Percentiles rank a stretch among this genome's conserved stretches.
Conservation (phyloP, 2,329 filamentous ascomycete genomes). For the Sordariomycetes sp. region DNA sequence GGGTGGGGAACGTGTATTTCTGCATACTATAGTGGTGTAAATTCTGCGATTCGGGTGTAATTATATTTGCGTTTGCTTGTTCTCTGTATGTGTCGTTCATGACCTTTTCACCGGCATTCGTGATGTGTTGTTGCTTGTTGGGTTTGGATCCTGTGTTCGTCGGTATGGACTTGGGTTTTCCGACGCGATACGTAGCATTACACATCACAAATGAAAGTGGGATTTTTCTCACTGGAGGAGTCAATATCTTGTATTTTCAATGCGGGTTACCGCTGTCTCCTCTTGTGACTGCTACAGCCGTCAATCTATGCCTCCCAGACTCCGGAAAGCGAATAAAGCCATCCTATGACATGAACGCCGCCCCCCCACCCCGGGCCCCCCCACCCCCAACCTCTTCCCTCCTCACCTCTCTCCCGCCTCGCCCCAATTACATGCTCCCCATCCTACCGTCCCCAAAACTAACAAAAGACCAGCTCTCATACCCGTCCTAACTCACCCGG, state of each 20-base stretch:
- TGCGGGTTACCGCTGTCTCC: neutral
- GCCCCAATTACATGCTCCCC: slow-evolving; percentile 4
- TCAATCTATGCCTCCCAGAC: neutral
- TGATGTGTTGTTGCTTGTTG: too few relatives aligned
- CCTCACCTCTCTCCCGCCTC: neutral
- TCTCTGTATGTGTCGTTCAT: too few relatives aligned
- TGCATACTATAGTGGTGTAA: neutral
- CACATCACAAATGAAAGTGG: too few relatives aligned
- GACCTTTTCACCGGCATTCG: too few relatives aligned
- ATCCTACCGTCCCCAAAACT: neutral
- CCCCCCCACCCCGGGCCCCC: too few relatives aligned
- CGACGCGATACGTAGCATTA: too few relatives aligned
- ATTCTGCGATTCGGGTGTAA: neutral
- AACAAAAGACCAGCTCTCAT: neutral
- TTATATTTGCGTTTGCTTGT: too few relatives aligned
- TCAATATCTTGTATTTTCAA: neutral
- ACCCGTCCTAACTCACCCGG: neutral
- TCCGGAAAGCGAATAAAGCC: slow-evolving; percentile 1
- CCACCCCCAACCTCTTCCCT: too few relatives aligned
- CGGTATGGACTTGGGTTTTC: too few relatives aligned
- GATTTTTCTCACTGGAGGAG: too few relatives aligned
- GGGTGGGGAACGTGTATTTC: neutral
- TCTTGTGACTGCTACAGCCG: neutral
- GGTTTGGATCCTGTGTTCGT: too few relatives aligned
- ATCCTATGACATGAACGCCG: neutral